Percentiles rank a stretch among this genome's conserved stretches.
These are phyloP conservation scores for Periconia macrospinosa DNA, from an alignment of 2,329 filamentous ascomycete species.

Conservation along the genomic window DNA sequence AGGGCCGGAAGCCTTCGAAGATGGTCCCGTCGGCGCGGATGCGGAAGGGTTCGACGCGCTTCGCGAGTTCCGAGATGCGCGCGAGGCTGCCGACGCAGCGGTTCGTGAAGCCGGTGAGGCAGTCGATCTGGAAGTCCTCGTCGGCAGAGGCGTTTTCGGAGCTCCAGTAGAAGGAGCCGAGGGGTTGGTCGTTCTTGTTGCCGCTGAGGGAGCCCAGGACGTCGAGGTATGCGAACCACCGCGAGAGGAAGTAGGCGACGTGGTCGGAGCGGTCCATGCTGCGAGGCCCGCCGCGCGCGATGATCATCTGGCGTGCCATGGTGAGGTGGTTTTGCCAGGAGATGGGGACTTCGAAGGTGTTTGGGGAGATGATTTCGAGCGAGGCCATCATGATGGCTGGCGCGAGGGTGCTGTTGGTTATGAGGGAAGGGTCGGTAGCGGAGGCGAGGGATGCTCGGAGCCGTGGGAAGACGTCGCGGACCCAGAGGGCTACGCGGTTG, in stretches of 20 bases:
- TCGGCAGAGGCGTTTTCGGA: slow-evolving; percentile 53
- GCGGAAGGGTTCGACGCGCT: slow-evolving; percentile 67
- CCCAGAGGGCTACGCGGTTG: slow-evolving; percentile 78
- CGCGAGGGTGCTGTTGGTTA: slow-evolving; percentile 74
- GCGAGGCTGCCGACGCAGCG: slow-evolving; percentile 71
- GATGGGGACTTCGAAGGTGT: slow-evolving; percentile 77
- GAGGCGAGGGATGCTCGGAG: slow-evolving; percentile 68
- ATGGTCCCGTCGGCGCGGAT: slow-evolving; percentile 58
- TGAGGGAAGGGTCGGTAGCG: slow-evolving; percentile 53
- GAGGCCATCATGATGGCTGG: slow-evolving; percentile 85
- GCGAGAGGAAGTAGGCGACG: slow-evolving; percentile 72
- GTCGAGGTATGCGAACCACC: slow-evolving; percentile 85
- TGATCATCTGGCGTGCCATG: slow-evolving; percentile 74
- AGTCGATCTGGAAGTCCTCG: slow-evolving; percentile 73
- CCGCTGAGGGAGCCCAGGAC: slow-evolving; percentile 74
- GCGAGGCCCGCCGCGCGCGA: slow-evolving; percentile 63
- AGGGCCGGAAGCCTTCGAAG: slow-evolving; percentile 61
- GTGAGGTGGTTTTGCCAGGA: slow-evolving; percentile 80
- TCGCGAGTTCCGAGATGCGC: slow-evolving; percentile 70
- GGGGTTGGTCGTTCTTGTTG: slow-evolving; percentile 47
- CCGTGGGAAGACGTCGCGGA: slow-evolving; percentile 75
- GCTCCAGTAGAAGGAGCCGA: slow-evolving; percentile 48
- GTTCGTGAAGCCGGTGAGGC: slow-evolving; percentile 77
- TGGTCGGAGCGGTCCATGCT: slow-evolving; percentile 53
- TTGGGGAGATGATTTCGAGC: slow-evolving; percentile 80